Evolutionary conservation across 2,329 filamentous ascomycete species (phyloP).

Genomic region (Talaromyces rugulosus): DNA sequence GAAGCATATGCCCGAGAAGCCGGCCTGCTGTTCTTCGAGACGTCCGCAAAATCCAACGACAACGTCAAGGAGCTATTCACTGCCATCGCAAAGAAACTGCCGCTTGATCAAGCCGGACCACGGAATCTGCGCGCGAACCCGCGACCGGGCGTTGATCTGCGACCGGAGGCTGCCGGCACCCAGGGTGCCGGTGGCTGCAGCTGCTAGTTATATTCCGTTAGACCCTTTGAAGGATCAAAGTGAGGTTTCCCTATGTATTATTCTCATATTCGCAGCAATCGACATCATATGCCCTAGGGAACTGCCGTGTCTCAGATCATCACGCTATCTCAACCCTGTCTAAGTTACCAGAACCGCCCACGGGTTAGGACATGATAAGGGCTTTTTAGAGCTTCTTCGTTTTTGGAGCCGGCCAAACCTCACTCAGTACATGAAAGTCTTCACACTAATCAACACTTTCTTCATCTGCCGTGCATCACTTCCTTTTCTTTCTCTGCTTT

Average conservation of each 20-base stretch:
- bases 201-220: conserved; percentile 46
- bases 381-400: background rate
- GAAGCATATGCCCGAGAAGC: conserved; percentile 94
- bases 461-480: background rate
- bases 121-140: conserved; percentile 69
- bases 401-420: background rate
- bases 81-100: conserved; percentile 94
- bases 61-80: conserved; percentile 96
- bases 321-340: background rate
- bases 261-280: conserved; percentile 7
- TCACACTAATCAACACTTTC: conserved; percentile 3
- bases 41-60: conserved; percentile 93
- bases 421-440: conserved; percentile 1
- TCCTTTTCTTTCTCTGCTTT: background rate
- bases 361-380: background rate
- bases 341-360: background rate
- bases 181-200: conserved; percentile 59
- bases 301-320: conserved; percentile 1
- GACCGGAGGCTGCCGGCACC: conserved; percentile 58
- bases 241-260: background rate
- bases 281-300: background rate
- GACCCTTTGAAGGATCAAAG: background rate
- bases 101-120: conserved; percentile 91
- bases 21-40: conserved; percentile 95
- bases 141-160: conserved; percentile 63